A percentile compares a stretch with the other conserved stretches of the same genome.
Conservation (phyloP, 768 basidiomycete genomes). For the Sporobolomyces phaffii region DNA sequence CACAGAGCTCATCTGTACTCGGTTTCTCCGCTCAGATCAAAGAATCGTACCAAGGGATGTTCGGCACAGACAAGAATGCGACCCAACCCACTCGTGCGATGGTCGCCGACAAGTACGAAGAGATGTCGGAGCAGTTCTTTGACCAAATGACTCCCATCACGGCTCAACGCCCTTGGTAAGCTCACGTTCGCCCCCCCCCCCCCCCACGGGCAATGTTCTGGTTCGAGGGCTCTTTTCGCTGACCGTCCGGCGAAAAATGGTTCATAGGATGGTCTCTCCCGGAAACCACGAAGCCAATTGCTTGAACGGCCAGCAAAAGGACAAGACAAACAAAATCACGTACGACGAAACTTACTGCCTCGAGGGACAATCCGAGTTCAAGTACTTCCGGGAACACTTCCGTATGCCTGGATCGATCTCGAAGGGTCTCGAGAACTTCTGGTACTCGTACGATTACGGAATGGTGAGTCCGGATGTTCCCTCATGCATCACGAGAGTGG, state of each 20-base stretch:
- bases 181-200: not conserved
- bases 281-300: constrained; percentile 44
- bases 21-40: not conserved
- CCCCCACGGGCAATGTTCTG: too few species aligned
- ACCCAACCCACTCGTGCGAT: not conserved
- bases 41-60: constrained; percentile 15
- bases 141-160: constrained; percentile 38
- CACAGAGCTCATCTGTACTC: too few species aligned
- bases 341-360: constrained; percentile 23
- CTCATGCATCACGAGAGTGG: too few species aligned
- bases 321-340: constrained; percentile 14
- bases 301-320: constrained; percentile 26
- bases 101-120: constrained; percentile 30
- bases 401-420: constrained; percentile 38
- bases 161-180: constrained; percentile 37
- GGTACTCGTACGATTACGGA: constrained; percentile 38
- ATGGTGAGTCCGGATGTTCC: not conserved
- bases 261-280: constrained; percentile 38
- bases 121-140: constrained; percentile 35
- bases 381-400: constrained; percentile 31
- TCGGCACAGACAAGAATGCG: not conserved
- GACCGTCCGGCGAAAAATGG: not conserved
- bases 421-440: constrained; percentile 38
- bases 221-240: too few species aligned
- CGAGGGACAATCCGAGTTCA: constrained; percentile 14